Evolutionary conservation across 306 rosid genomes (phyloP).

Genomic region (Coriaria nepalensis): DNA sequence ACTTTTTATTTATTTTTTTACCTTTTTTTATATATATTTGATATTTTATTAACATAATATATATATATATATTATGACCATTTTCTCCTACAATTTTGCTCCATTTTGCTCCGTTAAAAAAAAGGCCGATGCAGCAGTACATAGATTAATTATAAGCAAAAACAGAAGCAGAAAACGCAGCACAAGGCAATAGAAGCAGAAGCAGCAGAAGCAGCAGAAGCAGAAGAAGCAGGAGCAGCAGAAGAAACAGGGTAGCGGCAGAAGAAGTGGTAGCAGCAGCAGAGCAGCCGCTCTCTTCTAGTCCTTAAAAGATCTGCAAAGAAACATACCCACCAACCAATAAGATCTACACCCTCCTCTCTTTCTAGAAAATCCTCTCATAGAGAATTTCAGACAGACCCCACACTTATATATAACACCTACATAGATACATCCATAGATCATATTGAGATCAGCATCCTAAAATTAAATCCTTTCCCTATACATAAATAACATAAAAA

Average conservation of each 20-base stretch:
- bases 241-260: conserved; percentile 8
- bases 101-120: too few relatives aligned
- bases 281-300: conserved; percentile 1
- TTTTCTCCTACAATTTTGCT: too few relatives aligned
- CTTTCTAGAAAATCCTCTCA: conserved; percentile 24
- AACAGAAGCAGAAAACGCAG: conserved; percentile 31
- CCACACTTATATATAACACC: conserved; percentile 54
- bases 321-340: neutral
- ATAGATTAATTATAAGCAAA: conserved; percentile 56
- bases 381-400: conserved; percentile 38
- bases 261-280: conserved; percentile 5
- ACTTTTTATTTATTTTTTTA: conserved; percentile 30
- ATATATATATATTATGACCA: too few relatives aligned
- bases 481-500: neutral
- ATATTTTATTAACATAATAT: too few relatives aligned
- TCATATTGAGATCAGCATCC: conserved; percentile 15
- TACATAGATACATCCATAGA: conserved; percentile 17
- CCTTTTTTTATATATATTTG: neutral
- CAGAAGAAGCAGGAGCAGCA: conserved; percentile 9
- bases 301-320: neutral
- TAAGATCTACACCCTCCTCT: conserved; percentile 12
- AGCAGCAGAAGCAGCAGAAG: conserved; percentile 11
- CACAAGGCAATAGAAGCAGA: conserved; percentile 17
- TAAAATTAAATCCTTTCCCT: neutral
- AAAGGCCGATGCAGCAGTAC: too few relatives aligned